phyloP scores from a whole-genome alignment of 225 moss, liverwort and hornwort genomes.

The Pleurozium schreberi region DNA sequence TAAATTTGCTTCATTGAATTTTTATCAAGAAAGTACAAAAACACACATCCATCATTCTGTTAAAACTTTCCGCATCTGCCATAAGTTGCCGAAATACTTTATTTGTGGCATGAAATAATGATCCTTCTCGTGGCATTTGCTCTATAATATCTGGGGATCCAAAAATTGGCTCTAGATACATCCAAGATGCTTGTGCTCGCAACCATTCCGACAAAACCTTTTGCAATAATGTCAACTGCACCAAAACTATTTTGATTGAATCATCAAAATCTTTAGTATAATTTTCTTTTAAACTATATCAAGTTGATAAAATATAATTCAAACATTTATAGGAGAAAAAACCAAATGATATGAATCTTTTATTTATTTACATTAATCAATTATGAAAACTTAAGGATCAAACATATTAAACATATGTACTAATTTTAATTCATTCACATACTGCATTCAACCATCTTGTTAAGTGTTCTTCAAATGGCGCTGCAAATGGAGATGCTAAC shows the following conservation, averaged over 20 bases:
- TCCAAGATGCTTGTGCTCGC: conserved; percentile 76
- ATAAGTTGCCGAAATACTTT: conserved; percentile 55
- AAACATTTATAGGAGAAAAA: not conserved
- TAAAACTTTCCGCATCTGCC: conserved; percentile 21
- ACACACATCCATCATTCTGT: conserved; percentile 49
- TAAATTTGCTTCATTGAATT: not conserved
- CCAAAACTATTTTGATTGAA: not conserved
- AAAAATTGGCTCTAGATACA: conserved; percentile 91
- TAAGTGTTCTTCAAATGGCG: conserved; percentile 64
- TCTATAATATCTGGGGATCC: conserved; percentile 83
- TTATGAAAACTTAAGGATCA: no score
- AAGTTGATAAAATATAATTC: not conserved
- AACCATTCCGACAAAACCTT: conserved; percentile 63
- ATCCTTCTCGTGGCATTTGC: conserved; percentile 80
- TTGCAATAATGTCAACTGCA: conserved; percentile 27
- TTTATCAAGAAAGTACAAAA: no score
- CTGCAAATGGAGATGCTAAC: conserved; percentile 75
- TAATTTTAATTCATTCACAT: not conserved
- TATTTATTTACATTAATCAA: no score
- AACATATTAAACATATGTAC: rapidly evolving
- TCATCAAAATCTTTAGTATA: not conserved
- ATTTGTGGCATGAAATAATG: conserved; percentile 58
- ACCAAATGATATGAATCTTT: no score
- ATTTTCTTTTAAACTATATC: rapidly evolving
- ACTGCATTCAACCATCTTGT: conserved; percentile 51